Percentiles rank a stretch among this genome's conserved stretches.
These are phyloP conservation scores for Daldinia vernicosa DNA, from an alignment of 495 filamentous ascomycete species.

Conservation along the genomic window DNA sequence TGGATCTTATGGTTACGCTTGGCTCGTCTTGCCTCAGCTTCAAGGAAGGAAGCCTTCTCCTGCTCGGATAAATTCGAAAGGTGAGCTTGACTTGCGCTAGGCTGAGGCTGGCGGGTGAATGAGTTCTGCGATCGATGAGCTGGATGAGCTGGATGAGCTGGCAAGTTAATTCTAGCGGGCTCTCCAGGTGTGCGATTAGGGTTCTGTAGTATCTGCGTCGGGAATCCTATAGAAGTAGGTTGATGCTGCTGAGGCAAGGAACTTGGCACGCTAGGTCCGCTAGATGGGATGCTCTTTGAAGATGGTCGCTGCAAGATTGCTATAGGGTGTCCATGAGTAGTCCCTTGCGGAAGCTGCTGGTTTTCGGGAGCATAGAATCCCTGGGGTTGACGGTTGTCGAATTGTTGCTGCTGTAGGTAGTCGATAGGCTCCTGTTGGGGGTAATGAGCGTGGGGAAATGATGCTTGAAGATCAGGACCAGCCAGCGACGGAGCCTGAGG, in stretches of 20 bases:
- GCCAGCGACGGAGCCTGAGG: conserved; percentile 45
- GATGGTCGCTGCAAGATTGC: conserved; percentile 58
- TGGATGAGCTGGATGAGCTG: conserved; percentile 48
- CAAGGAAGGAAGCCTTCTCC: conserved; percentile 77
- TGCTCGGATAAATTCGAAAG: conserved; percentile 80
- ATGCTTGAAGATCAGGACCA: conserved; percentile 45
- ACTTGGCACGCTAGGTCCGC: conserved; percentile 38
- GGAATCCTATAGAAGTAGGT: conserved; percentile 55
- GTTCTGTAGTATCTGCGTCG: conserved; percentile 66
- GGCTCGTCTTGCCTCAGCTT: conserved; percentile 91
- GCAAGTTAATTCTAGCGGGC: conserved; percentile 43
- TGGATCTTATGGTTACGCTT: conserved; percentile 99
- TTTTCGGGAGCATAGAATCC: conserved; percentile 39
- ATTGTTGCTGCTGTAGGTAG: conserved; percentile 34
- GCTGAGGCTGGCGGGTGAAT: conserved; percentile 47
- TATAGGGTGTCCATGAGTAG: conserved; percentile 53
- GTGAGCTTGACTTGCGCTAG: conserved; percentile 77
- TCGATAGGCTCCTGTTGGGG: conserved; percentile 39
- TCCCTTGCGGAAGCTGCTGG: conserved; percentile 36
- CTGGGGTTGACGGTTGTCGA: conserved; percentile 41
- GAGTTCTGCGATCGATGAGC: conserved; percentile 52
- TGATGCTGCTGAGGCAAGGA: conserved; percentile 54
- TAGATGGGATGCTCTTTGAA: conserved; percentile 47
- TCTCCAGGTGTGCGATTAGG: conserved; percentile 56
- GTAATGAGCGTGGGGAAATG: conserved; percentile 40